Evolutionary conservation across 2,329 filamentous ascomycete species (phyloP).

Genomic region (Xylaria sp.): DNA sequence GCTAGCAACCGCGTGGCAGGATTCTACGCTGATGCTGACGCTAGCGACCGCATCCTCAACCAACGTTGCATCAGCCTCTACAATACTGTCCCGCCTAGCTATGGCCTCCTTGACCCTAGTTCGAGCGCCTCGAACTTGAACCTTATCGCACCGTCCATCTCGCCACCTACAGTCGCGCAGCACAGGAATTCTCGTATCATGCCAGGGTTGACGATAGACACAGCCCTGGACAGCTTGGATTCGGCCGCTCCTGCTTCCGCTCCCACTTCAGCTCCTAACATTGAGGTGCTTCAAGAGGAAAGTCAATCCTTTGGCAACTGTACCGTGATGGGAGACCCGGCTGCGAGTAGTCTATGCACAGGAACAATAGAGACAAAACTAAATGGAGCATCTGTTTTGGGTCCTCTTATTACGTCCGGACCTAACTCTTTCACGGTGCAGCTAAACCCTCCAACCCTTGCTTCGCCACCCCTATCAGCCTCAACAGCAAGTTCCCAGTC

Average conservation of each 20-base stretch:
- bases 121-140: too few relatives aligned
- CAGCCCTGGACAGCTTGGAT: background rate
- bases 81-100: background rate
- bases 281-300: background rate
- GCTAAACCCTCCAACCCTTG: background rate
- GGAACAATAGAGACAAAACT: background rate
- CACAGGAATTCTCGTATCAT: background rate
- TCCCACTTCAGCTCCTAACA: too few relatives aligned
- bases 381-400: too few relatives aligned
- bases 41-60: background rate
- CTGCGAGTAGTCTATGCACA: background rate
- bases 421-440: background rate
- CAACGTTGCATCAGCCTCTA: background rate
- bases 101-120: background rate
- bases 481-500: background rate
- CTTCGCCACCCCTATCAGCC: constrained; percentile 6
- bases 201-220: constrained; percentile 18
- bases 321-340: background rate
- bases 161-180: background rate
- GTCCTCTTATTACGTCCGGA: background rate
- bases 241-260: background rate
- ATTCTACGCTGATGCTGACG: background rate
- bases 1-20: background rate
- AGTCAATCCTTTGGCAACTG: background rate
- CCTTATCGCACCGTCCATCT: background rate